These are phyloP conservation scores for Rhodotorula diobovata DNA, from an alignment of 768 basidiomycete genomes.

Conservation along the genomic window DNA sequence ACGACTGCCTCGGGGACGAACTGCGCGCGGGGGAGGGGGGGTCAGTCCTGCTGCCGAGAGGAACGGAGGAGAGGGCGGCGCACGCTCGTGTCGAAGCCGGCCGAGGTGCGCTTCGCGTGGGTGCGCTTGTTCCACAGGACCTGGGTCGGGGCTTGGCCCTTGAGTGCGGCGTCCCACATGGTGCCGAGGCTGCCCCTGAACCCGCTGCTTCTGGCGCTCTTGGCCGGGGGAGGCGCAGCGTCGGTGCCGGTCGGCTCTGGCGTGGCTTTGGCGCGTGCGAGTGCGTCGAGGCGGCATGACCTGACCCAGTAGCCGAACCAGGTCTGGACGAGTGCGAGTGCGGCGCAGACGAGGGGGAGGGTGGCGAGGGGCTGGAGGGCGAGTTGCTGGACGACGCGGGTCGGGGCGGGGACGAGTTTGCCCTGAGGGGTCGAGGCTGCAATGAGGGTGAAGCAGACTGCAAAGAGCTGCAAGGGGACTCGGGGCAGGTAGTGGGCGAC, in stretches of 20 bases:
- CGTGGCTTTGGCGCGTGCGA: neutral
- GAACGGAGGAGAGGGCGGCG: neutral
- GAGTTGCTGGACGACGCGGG: slow-evolving; percentile 15
- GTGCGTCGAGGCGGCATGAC: neutral
- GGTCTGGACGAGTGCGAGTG: slow-evolving; percentile 18
- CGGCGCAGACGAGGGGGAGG: slow-evolving; percentile 17
- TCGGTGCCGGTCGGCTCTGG: no score
- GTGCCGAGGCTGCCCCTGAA: slow-evolving; percentile 12
- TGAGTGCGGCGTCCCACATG: slow-evolving; percentile 3
- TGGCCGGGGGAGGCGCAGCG: no score
- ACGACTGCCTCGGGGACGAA: slow-evolving; percentile 21
- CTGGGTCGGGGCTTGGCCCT: slow-evolving; percentile 18
- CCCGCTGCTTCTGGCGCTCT: neutral
- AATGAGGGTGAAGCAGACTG: slow-evolving; percentile 24
- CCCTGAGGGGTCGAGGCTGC: neutral
- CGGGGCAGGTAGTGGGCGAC: slow-evolving; percentile 30
- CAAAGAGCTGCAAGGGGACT: slow-evolving; percentile 29
- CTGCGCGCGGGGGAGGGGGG: neutral
- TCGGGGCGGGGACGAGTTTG: neutral
- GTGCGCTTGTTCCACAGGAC: neutral
- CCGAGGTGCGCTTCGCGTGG: neutral
- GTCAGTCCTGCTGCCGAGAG: neutral
- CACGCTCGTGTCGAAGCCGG: slow-evolving; percentile 9
- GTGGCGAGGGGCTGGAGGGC: slow-evolving; percentile 19
- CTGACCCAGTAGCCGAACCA: slow-evolving; percentile 36